Base-by-base conservation (phyloP, 805 yeast genomes). In the Candida nemodendra region DNA sequence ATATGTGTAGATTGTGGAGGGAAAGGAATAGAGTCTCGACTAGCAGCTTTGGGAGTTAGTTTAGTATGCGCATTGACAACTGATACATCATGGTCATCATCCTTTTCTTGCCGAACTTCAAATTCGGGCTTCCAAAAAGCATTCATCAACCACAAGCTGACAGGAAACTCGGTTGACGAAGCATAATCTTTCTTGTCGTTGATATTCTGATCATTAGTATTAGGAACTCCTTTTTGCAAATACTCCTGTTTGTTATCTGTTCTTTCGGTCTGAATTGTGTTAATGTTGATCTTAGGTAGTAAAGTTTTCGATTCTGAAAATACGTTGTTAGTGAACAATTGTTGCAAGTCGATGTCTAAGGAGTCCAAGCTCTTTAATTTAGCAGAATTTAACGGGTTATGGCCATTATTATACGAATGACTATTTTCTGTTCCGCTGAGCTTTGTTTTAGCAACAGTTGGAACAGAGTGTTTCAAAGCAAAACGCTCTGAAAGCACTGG, bases 251-350 rank as follows among this genome's bases (percentile, higher is more conserved):
- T 25, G 9, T 18, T 25, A 13, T 30, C 31, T 13, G 29, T n/a
- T 6, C 17, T 23, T 12, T 31, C 12, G 27, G 22, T 11, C 8
- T 31, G 32, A 11, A 38, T 32, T 11, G 31, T 27, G 23, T 45
- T 38, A 16, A 48, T 27, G 26, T 53, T 42, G 22, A 51, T 21
- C 31, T 45, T 51, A 14, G 51, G 54, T 13, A 50, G 28, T 26
- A 42, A 41, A 4, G 39, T 40, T 19, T 39, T 42, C 4, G 49
- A 42, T 26, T 53, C 48, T 1, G 54, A 39, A 30, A 56, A 54
- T 14, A 54, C 60, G 23, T 50, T 51, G 32, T 53, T 54, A 4
- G 55, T 42, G 32, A 54, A 56, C n/a, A 54, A 34, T 31, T 42
- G 43, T 23, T 51, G 54, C 34, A 56, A 38, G 30, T 50, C 39